Conservation (phyloP, 371 early-diverging fungal genomes). For the Mucor mucedo region DNA sequence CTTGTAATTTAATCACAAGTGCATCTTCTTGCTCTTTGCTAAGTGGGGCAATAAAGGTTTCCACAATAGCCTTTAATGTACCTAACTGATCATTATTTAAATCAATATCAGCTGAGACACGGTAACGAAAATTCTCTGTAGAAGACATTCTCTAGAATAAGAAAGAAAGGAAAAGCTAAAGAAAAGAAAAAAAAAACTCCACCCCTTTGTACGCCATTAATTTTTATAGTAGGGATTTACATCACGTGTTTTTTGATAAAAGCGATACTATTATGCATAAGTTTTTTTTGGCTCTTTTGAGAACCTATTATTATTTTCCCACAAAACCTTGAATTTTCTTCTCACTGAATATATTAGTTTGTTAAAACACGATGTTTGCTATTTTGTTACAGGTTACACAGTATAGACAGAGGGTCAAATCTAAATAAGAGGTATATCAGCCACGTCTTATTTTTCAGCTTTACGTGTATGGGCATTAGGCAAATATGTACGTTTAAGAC, state of each 20-base stretch:
- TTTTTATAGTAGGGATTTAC: background rate
- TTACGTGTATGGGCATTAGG: too few species aligned
- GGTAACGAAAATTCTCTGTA: conserved; percentile 22
- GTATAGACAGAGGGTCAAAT: too few species aligned
- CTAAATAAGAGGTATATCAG: too few species aligned
- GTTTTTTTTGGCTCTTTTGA: conserved; percentile 6
- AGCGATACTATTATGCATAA: conserved; percentile 2
- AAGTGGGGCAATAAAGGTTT: conserved; percentile 26
- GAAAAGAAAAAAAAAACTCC: background rate
- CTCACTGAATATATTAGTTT: too few species aligned
- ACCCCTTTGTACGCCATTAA: background rate
- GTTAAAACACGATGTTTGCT: too few species aligned
- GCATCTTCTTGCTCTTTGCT: conserved; percentile 24
- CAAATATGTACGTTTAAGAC: too few species aligned
- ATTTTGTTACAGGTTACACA: too few species aligned
- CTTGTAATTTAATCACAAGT: conserved; percentile 17
- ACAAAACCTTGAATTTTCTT: too few species aligned
- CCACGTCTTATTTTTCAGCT: too few species aligned
- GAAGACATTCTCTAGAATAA: conserved; percentile 6
- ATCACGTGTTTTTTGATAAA: conserved; percentile 15
- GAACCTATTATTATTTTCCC: conserved; percentile 2
- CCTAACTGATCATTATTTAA: conserved; percentile 16
- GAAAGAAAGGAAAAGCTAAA: background rate
- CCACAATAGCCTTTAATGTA: conserved; percentile 20
- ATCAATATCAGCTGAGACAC: conserved; percentile 5